Evolutionary conservation across 768 basidiomycete species (phyloP), one percentile per base, ranked within the genome.

Genomic region (Tylopilus cervinicoccineus): DNA sequence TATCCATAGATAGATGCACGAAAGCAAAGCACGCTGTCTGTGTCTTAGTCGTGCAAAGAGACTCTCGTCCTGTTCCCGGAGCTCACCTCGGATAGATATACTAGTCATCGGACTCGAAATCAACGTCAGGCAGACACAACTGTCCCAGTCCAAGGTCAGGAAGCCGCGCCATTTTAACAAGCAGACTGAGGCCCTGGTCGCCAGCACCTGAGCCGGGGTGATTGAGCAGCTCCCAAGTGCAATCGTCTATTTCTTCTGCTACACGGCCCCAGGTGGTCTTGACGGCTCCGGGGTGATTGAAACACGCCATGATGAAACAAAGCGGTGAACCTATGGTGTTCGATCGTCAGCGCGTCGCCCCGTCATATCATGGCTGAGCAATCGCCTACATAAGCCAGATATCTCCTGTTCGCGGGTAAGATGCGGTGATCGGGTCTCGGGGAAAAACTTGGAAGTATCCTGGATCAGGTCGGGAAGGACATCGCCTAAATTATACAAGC

Each of bases 131-230:
- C 13, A 68, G 38, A 53, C 65, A 67, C 4, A 89, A 60, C 64
- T 88, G 84, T 19, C 74, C 83, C 12, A 90, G 72, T 0, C 86
- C 88, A 49, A 89, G 68, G 66, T 90, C 87, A 50, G 80, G 74
- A 32, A 88, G 68, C 38, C 88, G 73, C 19, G 86, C 84, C 87
- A 90, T 88, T 60, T 78, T 81, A 38, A 89, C 75, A 9, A 89
- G 65, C 76, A 88, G 75, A 19, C 81, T 72, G 24, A 90, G 69
- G 13, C 71, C 71, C 6, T 68, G 61, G 40, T 73, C 71, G 4
- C 70, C 65, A 20, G 54, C 48, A 9, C 58, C 67, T 22, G 67
- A 68, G 0, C 68, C 68, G 5, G 69, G 63, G 5, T 65, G 48
- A 33, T 85, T 83, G 10, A 90, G 70, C 26, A 79, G 59, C 10